phyloP scores from a whole-genome alignment of 495 filamentous ascomycete genomes.

The Podospora pseudocomata region DNA sequence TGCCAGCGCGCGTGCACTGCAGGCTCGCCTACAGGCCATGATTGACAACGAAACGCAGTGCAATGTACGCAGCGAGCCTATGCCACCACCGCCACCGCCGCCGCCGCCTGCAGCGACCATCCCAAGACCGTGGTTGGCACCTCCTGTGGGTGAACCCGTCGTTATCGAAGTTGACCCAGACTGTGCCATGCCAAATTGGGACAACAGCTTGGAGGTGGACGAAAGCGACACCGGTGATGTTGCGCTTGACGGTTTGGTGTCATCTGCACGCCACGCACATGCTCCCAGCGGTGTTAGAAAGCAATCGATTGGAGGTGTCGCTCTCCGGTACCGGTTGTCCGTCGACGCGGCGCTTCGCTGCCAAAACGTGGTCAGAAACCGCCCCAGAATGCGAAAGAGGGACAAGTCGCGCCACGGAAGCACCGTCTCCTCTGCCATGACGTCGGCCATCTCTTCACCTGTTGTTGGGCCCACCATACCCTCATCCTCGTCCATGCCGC shows the following conservation, averaged over 20 bases:
- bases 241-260: slow-evolving; percentile 19
- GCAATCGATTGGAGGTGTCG: slow-evolving; percentile 25
- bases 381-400: slow-evolving; percentile 44
- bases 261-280: slow-evolving; percentile 26
- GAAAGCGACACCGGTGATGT: slow-evolving; percentile 19
- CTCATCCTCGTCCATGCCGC: slow-evolving; percentile 16
- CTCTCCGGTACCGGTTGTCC: slow-evolving; percentile 39
- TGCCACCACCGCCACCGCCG: slow-evolving; percentile 10
- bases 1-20: slow-evolving; percentile 21
- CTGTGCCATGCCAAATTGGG: slow-evolving; percentile 7
- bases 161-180: slow-evolving; percentile 21
- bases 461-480: not conserved
- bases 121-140: not conserved
- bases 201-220: slow-evolving; percentile 3
- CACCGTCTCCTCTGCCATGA: slow-evolving; percentile 18
- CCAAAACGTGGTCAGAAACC: slow-evolving; percentile 40
- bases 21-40: slow-evolving; percentile 34
- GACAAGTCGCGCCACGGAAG: slow-evolving; percentile 23
- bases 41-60: slow-evolving; percentile 37
- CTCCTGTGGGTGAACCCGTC: not conserved
- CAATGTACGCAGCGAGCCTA: slow-evolving; percentile 29
- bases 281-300: slow-evolving; percentile 36
- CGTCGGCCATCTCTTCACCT: slow-evolving; percentile 23
- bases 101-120: slow-evolving; percentile 1
- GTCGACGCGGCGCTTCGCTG: slow-evolving; percentile 41